These are phyloP conservation scores for Agastache rugosa DNA, from an alignment of 257 asterid species.

Conservation along the genomic window DNA sequence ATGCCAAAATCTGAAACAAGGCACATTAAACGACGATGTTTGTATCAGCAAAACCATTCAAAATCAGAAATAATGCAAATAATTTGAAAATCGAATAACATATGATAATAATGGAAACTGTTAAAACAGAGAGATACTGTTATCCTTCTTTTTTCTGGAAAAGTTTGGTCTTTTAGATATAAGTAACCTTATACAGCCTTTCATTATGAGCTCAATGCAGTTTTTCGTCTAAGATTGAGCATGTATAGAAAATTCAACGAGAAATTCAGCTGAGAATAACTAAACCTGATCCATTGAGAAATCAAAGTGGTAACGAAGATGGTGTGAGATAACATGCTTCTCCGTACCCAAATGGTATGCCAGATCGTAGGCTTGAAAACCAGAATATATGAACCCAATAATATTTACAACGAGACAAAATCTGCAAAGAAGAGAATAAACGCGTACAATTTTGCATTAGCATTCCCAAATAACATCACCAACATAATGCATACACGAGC, in stretches of 20 bases:
- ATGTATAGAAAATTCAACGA: neutral
- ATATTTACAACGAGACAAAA: constrained; percentile 72
- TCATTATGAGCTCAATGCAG: neutral
- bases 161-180: neutral
- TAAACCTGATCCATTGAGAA: constrained; percentile 86
- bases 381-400: constrained; percentile 76
- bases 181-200: too few relatives aligned
- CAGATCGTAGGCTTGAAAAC: constrained; percentile 63
- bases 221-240: neutral
- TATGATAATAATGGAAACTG: neutral
- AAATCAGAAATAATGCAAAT: too few relatives aligned
- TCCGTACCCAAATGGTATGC: constrained; percentile 64
- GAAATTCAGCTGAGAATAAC: constrained; percentile 22
- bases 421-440: constrained; percentile 44
- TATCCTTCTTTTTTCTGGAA: neutral
- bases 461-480: constrained; percentile 3
- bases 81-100: neutral
- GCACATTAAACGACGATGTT: neutral
- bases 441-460: neutral
- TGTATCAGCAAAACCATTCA: neutral
- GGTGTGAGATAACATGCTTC: constrained; percentile 60
- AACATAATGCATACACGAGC: constrained; percentile 17
- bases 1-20: constrained; percentile 68
- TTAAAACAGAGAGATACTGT: neutral
- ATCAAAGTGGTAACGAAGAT: constrained; percentile 61